Evolutionary conservation across 805 yeast genomes (phyloP), one percentile per base, ranked within the genome.

Genomic region (Scheffersomyces lignosus): DNA sequence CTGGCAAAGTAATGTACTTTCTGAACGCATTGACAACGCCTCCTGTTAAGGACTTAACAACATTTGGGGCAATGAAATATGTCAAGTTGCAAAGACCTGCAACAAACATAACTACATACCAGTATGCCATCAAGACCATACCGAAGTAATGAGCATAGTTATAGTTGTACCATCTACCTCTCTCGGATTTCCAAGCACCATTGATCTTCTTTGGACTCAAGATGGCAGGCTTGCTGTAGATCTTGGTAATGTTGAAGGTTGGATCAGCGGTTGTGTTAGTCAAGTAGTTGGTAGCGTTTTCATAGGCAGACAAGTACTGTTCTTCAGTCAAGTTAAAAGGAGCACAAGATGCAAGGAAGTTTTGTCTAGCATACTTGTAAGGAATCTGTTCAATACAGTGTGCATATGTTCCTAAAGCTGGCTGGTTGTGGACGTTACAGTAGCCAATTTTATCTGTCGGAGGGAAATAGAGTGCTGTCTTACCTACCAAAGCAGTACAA

Each of bases 141-240:
- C 70, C 54, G 52, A 49, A 41, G 70, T 61, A 38, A 58, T 66
- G 29, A 62, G 65, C 44, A 66, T 66, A 29, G 75, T 77, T 58
- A 37, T 48, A 56, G 44, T 62, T 62, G 37, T 48, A 42, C 29
- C 18, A 56, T 38, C 71, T 56, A 23, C 58, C 60, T 7, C 52
- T 37, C 7, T 36, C 43, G n/a, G 67, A 54, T 37, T 52, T 43
- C 41, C 51, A 56, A 7, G 60, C 63, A 10, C 56, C 58, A 1
- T 36, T 39, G 43, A 62, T 64, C 5, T 33, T 31, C 29, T 51
- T 49, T 27, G 49, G 35, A 1, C 49, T 38, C 31, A 63, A 47
- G 26, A 51, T 38, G 22, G 71, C 60, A 5, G 80, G 80, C 33
- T 50, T 56, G 40, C 61, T 37, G 40, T 58, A 62, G 7, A 57